Base-by-base conservation (phyloP, 1,284 basidiomycete genomes). In the Boletus semigastroideus region DNA sequence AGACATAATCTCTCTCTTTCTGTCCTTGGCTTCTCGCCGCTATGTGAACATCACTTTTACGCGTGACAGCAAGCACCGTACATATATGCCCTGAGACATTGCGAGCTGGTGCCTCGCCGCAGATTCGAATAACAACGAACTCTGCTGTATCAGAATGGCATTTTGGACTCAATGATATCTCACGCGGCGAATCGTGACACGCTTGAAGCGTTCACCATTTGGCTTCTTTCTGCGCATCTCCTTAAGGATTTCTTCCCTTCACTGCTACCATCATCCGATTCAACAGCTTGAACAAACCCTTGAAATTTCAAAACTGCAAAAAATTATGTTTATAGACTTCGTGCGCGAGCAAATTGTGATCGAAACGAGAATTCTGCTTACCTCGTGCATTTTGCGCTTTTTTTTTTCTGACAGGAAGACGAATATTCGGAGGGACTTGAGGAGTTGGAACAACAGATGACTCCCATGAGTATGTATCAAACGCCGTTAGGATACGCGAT, bases 61-160 rank as follows among this genome's bases (percentile, higher is more conserved):
- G 61, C 51, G 61, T 65, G 63, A 66, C 52, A 56, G 56, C 63
- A 65, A 61, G 52, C 58, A 59, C 55, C 55, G 47, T 54, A 38
- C 51, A 58, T 58, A 52, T 27, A 41, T 65, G 46, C 48, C 46
- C 20, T 67, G 51, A 65, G 61, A 49, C 53, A 20, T 63, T 56
- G 61, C 60, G 53, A 61, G 48, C 57, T 55, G 64, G 54, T 65
- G 52, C 58, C 53, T 63, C 52, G 49, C 54, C 39, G 37, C 47
- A 48, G 46, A 42, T 16, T 52, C 59, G 42, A 48, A 19, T 44
- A 46, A 38, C 45, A 4, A 48, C 19, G 22, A 42, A 47, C 45
- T 38, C 52, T 49, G 42, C 44, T 46, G 28, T 51, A 45, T 44
- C 52, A 34, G 27, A 59, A 38, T 46, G 38, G 38, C 37, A 27